Base-by-base conservation (phyloP, 2,329 filamentous ascomycete species). In the Diaporthe citri region DNA sequence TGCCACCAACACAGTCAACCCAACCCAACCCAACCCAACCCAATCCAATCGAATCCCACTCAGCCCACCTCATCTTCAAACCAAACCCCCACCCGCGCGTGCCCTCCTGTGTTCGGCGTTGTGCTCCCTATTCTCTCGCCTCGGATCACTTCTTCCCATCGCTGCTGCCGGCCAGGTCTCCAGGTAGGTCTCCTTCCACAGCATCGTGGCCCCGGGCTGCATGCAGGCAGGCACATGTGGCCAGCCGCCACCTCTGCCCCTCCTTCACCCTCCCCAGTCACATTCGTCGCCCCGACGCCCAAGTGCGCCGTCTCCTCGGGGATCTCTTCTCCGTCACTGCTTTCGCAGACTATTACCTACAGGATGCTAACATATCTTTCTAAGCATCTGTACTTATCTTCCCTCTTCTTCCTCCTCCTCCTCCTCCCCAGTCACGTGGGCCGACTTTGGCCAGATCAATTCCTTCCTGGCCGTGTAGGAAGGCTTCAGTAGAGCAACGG, bases 361-460 rank as follows among this genome's bases (percentile, higher is more conserved):
- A 69, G 8, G 4, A 69, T 69, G 64, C 64, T 69, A 28, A 60
- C 72, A 22, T 70, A 25, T 70, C 20, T 46, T 31, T 12, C 52
- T 36, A 36, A 57, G 60, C n/a, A 46, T 41, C n/a, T 69, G 9
- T 22, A 51, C 10, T 10, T 41, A 28, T 8, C 22, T 57, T 36
- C 9, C 31, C 22, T 31, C 31, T 31, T 31, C 31, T 5, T 56
- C 22, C 7, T 20, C 39, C n/a, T 46, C n/a, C 20, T 20, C 39
- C n/a, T 46, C 17, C 51, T 52, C 22, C 31, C 59, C 36, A 22
- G 48, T 36, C 36, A 22, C 48, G n/a, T 28, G 12, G 28, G 31
- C 51, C 51, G 41, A 15, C 25, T 28, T 41, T 52, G 25, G 34
- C 31, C 48, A 34, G 48, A 55, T n/a, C 64, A 55, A 34, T 34